Evolutionary conservation across 2,329 filamentous ascomycete species (phyloP), one percentile per base, ranked within the genome.

Genomic region (Claviceps sp.): DNA sequence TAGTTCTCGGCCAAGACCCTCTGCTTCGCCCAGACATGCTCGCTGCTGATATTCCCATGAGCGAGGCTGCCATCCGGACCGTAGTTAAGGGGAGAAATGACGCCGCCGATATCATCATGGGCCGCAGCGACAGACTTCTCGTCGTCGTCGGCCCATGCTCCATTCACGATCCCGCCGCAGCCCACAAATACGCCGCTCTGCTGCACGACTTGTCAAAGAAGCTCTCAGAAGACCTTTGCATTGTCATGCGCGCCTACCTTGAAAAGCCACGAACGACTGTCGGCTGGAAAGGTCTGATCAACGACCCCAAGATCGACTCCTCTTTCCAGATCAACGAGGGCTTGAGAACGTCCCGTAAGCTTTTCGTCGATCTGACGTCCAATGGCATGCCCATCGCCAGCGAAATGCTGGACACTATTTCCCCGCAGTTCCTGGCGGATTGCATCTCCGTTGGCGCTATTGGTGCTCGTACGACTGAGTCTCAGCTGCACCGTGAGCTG

Each of bases 321-420:
- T 93, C 85, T 64, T 98, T 86, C 84, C 82, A 95, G 74, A 98
- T 98, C 76, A 98, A 98, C 82, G 97, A 97, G 78, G 93, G 93
- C 50, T 79, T 98, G 52, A 82, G 88, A 34, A 82, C 95, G 52
- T 91, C 87, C n/a, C 80, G 93, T 61, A 85, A 95, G 72, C 78
- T 98, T 65, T 98, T 96, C 74, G 82, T 85, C 61, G 90, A 97
- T 64, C 76, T 98, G 55, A 98, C 91, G 38, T 76, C 76, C 55
- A 76, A 77, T 57, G 93, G 93, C 60, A 89, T 98, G 79, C 93
- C 93, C 53, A 94, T 98, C 68, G 93, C 93, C 53, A 89, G 82
- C 57, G 93, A 98, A 75, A 97, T 98, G 93, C 80, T 98, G 53
- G 93, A 98, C 68, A 98, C 93, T 58, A 97, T 98, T 70, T 95